A percentile compares a stretch with the other conserved stretches of the same genome.
Conservation (phyloP, 192 early-diverging fungal genomes). For the Backusella australiensis region DNA sequence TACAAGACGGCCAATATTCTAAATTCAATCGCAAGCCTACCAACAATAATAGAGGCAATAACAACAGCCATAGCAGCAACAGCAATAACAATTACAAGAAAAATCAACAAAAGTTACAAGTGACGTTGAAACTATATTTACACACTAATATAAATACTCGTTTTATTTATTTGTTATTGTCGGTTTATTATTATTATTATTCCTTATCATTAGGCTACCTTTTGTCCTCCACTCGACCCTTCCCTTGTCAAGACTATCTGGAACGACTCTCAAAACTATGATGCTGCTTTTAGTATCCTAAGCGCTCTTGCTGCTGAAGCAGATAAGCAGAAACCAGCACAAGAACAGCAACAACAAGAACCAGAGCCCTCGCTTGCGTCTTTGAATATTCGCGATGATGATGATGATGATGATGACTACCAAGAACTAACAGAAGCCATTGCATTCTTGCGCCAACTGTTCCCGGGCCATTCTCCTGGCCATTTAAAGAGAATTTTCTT, state of each 20-base stretch:
- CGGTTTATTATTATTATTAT: background rate
- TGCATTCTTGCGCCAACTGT: slow-evolving; percentile 16
- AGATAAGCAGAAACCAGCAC: background rate
- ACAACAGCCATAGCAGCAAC: background rate
- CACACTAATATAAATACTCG: too few relatives aligned
- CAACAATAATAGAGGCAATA: background rate
- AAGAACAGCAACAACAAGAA: background rate
- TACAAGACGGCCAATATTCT: slow-evolving; percentile 26
- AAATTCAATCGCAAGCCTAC: background rate
- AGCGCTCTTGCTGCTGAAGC: slow-evolving; percentile 23
- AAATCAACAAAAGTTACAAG: slow-evolving; percentile 7
- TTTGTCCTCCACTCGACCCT: slow-evolving; percentile 30
- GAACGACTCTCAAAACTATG: slow-evolving; percentile 26
- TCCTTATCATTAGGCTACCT: background rate
- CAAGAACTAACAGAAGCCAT: background rate
- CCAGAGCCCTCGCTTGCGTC: background rate
- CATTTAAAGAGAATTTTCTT: slow-evolving; percentile 6
- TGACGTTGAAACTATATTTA: background rate
- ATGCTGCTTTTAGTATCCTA: background rate
- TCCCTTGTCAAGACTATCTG: slow-evolving; percentile 29
- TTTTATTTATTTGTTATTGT: background rate
- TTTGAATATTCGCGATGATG: background rate
- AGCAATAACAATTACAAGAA: background rate
- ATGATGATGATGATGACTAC: background rate
- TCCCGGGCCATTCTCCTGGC: slow-evolving; percentile 2